phyloP scores from a whole-genome alignment of 305 asterid species.

The Caryopteris hybrid region DNA sequence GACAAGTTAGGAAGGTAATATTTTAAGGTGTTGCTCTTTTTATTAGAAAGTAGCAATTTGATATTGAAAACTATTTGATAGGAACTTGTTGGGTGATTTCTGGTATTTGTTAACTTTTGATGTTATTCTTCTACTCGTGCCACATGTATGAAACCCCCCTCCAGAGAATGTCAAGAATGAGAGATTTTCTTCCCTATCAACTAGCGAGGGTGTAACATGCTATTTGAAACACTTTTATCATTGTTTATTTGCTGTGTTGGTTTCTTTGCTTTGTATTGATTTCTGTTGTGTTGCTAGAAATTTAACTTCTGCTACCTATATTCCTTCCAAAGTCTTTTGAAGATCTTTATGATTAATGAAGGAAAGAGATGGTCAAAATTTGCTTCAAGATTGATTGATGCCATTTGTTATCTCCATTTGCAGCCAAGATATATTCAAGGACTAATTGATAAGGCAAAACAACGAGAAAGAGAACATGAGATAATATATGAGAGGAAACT shows the following conservation, averaged over 20 bases:
- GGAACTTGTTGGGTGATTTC: background rate
- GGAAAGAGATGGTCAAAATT: background rate
- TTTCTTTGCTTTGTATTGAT: background rate
- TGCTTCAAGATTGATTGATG: background rate
- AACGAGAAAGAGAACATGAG: slow-evolving; percentile 83
- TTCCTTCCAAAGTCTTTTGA: background rate
- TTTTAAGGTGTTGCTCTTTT: slow-evolving; percentile 6
- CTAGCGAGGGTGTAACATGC: background rate
- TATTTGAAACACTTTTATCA: background rate
- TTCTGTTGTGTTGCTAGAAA: background rate
- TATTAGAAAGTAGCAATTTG: slow-evolving; percentile 6
- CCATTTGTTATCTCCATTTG: slow-evolving; percentile 12
- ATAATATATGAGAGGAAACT: slow-evolving; percentile 79
- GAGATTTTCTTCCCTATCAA: background rate
- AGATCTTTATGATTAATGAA: background rate
- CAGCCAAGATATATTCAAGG: slow-evolving; percentile 77
- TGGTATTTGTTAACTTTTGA: too few relatives aligned
- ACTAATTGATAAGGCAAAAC: slow-evolving; percentile 67
- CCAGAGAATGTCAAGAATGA: background rate
- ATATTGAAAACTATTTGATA: background rate
- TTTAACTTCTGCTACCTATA: background rate
- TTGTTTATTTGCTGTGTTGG: background rate
- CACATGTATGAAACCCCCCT: too few relatives aligned
- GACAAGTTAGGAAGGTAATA: slow-evolving; percentile 63
- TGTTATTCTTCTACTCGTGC: too few relatives aligned